Base-by-base conservation (phyloP, 495 filamentous ascomycete genomes). In the Cairneyella variabilis region DNA sequence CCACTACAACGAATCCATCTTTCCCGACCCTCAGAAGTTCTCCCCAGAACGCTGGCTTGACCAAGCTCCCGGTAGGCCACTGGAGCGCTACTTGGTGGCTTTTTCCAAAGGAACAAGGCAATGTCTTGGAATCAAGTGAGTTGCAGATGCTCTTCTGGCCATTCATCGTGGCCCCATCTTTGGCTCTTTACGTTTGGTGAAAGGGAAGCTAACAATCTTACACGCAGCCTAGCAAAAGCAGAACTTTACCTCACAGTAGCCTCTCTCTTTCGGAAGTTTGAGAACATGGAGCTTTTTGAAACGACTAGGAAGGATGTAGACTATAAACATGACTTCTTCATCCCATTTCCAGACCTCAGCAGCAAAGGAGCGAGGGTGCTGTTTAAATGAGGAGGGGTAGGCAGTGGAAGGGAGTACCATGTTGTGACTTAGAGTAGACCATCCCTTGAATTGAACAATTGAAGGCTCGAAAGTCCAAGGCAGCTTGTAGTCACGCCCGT, bases 311-410 rank as follows among this genome's bases (percentile, higher is more conserved):
- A 25, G 6, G 73, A 75, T 47, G 64, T 75, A 8, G 55, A 54
- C 14, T 54, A 57, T 11, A 57, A 48, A 14, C 64, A 71, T 49
- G 72, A 76, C 49, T 67, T 70, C 30, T 60, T 74, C 18, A 56
- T 70, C 11, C 65, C 71, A 4, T 37, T 64, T 4, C 66, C 71
- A 3, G 66, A 60, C 49, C 14, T 64, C 11, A 65, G 65, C 34
- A 60, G 53, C 5, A 71, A 70, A 47, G 72, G 73, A 8, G 27
- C 72, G 21, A 56, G 63, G 42, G 62, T 56, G 21, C 1, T 41
- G 42, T 23, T 46, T 46, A 53, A 43, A 21, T 20, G 21, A 43
- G n/a, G n/a, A n/a, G n/a, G n/a, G n/a, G n/a, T n/a, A n/a, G n/a
- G n/a, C n/a, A n/a, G n/a, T n/a, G n/a, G n/a, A n/a, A n/a, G n/a